Percentiles rank a stretch among this genome's conserved stretches.
phyloP scores from a whole-genome alignment of 169 alveolate species.

The Toxoplasma gondii region DNA sequence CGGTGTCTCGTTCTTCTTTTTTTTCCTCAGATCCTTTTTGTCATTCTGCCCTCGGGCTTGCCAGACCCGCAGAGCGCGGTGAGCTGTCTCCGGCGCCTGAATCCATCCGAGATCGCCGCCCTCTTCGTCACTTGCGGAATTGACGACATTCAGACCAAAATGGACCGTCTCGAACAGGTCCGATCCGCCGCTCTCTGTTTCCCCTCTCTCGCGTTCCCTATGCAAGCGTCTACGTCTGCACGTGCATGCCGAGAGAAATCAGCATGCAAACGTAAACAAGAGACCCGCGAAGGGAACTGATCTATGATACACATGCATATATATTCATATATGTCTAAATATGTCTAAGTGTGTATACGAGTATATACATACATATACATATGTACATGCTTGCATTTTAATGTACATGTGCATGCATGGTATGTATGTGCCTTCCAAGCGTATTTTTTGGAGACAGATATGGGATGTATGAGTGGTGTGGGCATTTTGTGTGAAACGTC shows the following conservation, averaged over 20 bases:
- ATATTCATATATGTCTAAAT: too few relatives aligned
- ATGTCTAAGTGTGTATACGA: neutral
- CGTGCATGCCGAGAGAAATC: neutral
- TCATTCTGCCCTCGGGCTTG: constrained; percentile 65
- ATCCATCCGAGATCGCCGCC: constrained; percentile 68
- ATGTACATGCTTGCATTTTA: neutral
- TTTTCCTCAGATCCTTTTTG: constrained; percentile 55
- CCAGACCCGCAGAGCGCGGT: constrained; percentile 66
- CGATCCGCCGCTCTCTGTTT: too few relatives aligned
- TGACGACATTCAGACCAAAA: constrained; percentile 62
- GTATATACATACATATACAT: neutral
- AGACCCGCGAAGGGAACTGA: too few relatives aligned
- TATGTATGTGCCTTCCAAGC: too few relatives aligned
- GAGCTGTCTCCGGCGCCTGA: constrained; percentile 54
- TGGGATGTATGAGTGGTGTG: too few relatives aligned
- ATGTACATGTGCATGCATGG: neutral
- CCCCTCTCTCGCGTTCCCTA: neutral
- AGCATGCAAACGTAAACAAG: neutral
- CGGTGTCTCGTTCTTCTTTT: neutral
- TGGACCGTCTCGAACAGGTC: constrained; percentile 69
- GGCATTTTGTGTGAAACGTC: too few relatives aligned
- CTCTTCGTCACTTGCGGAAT: constrained; percentile 68
- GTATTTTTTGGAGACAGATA: too few relatives aligned
- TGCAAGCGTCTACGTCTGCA: neutral
- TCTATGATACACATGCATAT: neutral